These are phyloP conservation scores for Evernia prunastri DNA, from an alignment of 495 filamentous ascomycete genomes.

Conservation along the genomic window DNA sequence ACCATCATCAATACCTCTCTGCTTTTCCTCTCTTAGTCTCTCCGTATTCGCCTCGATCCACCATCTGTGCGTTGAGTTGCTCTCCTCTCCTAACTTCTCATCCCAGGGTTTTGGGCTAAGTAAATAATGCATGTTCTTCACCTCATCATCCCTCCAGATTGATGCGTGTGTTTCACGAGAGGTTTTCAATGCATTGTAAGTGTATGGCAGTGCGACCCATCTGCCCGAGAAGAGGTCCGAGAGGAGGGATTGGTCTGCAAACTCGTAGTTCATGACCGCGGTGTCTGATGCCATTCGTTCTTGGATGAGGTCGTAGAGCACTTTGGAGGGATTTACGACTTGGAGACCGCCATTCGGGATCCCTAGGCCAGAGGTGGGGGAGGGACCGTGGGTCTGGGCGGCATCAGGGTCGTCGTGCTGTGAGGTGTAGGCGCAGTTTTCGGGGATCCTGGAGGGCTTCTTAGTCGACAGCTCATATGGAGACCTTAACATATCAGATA, in stretches of 20 bases:
- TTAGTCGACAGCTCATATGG: conserved; percentile 10
- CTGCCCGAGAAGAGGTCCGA: conserved; percentile 56
- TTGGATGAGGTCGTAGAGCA: conserved; percentile 51
- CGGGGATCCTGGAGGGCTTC: conserved; percentile 45
- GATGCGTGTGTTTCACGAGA: conserved; percentile 60
- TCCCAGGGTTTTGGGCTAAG: conserved; percentile 80
- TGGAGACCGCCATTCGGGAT: conserved; percentile 70
- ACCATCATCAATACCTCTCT: conserved; percentile 28
- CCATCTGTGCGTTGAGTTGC: conserved; percentile 56
- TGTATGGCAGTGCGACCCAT: conserved; percentile 70
- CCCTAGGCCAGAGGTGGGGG: conserved; percentile 48
- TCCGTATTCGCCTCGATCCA: conserved; percentile 55
- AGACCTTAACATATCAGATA: background rate
- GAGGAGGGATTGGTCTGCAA: conserved; percentile 71
- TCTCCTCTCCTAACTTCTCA: conserved; percentile 42
- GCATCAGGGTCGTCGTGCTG: conserved; percentile 54
- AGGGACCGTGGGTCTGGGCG: conserved; percentile 52
- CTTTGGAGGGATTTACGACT: conserved; percentile 58
- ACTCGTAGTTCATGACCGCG: conserved; percentile 51
- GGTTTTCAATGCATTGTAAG: conserved; percentile 81
- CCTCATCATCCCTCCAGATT: conserved; percentile 69
- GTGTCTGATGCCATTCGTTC: conserved; percentile 38
- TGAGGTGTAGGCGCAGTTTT: conserved; percentile 67
- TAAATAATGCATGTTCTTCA: conserved; percentile 79
- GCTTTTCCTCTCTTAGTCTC: conserved; percentile 46